Conservation (phyloP, 306 rosid genomes). For the Herpetospermum pedunculosum region DNA sequence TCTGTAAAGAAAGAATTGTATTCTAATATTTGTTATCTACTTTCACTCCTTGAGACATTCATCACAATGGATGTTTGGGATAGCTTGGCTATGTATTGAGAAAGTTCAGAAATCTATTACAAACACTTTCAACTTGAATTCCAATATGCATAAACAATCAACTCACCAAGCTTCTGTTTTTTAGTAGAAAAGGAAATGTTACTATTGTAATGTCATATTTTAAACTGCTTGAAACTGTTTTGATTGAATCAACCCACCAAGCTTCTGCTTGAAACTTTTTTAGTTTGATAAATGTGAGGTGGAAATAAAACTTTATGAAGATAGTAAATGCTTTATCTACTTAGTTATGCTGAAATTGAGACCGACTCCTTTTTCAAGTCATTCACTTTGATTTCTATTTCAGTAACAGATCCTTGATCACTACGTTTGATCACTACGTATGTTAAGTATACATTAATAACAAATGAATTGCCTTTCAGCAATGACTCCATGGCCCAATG, state of each 20-base stretch:
- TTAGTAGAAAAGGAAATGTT: background rate
- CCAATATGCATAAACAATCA: background rate
- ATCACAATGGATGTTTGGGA: background rate
- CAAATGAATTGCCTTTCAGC: too few species aligned
- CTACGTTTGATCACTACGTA: too few species aligned
- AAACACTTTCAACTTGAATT: background rate
- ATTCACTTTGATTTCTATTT: too few species aligned
- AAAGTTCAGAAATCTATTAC: background rate
- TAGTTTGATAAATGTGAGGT: too few species aligned
- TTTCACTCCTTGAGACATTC: background rate
- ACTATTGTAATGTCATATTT: background rate
- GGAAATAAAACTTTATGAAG: too few species aligned
- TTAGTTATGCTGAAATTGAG: too few species aligned
- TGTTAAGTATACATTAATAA: too few species aligned
- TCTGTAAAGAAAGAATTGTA: slow-evolving; percentile 26
- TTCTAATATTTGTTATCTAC: background rate
- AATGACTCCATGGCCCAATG: too few species aligned
- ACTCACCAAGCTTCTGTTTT: background rate
- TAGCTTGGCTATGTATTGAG: slow-evolving; percentile 2
- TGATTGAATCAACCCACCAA: background rate
- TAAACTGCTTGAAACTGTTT: background rate
- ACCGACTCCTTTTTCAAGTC: too few species aligned
- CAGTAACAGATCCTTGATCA: too few species aligned
- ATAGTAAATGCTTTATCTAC: too few species aligned
- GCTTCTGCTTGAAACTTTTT: too few species aligned